Base-by-base conservation (phyloP, 371 early-diverging fungal species). In the Lichtheimia ornata region DNA sequence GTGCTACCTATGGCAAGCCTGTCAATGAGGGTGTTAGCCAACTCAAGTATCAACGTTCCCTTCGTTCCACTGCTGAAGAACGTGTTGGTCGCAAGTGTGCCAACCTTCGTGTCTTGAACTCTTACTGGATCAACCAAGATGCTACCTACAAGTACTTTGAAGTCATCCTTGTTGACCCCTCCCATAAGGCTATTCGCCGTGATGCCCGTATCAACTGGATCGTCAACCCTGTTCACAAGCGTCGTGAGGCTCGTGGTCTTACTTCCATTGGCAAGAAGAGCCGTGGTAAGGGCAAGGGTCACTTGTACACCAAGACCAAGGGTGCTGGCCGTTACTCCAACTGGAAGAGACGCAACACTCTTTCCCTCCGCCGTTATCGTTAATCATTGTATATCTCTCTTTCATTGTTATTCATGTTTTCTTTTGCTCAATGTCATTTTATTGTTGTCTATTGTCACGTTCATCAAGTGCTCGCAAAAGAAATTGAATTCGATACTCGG, bases 101-200 rank as follows among this genome's bases (percentile, higher is more conserved):
- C 63, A 95, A 95, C 88, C 83, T 99, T 66, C 92, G 99, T 65
- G 96, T 99, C 59, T 84, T 99, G 60, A 98, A 96, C 92, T 96
- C 96, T 58, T 99, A 99, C 94, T 97, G 98, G 99, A 91, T 99
- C 63, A 97, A 97, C 91, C 91, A 94, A 84, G 99, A 99, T 83
- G 84, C 96, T 62, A 93, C 95, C 73, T 98, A 93, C 91, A 98
- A 99, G 88, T 97, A 91, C 91, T 99, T 82, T 83, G 99, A 99
- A 84, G 97, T 98, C 72, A 99, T 99, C 79, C 87, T 95, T 56
- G 98, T 99, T 65, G 98, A 99, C 83, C 97, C 98, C 66, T 74
- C 79, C 60, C 97, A 97, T 91, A 92, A 93, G 87, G 94, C 92
- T 65, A 97, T 99, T 84, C 92, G 99, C 67, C 95, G 95, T 72